phyloP scores from a whole-genome alignment of 2,329 filamentous ascomycete genomes.

The Ophiocordyceps camponoti-leonardi region DNA sequence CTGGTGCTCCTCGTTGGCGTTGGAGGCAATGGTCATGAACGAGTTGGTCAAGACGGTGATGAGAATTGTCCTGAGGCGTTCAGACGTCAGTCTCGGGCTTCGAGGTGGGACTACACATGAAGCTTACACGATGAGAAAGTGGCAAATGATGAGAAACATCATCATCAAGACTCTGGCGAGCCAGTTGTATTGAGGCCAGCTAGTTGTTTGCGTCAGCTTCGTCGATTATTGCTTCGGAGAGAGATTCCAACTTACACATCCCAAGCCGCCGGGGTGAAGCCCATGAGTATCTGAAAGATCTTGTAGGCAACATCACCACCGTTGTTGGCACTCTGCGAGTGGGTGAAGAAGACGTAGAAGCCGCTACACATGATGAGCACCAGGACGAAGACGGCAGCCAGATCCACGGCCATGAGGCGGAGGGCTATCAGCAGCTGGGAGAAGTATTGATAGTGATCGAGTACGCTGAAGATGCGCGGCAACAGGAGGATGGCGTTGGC shows the following conservation, averaged over 20 bases:
- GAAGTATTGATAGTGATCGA: constrained; percentile 93
- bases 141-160: constrained; percentile 81
- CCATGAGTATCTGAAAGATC: constrained; percentile 89
- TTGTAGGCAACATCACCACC: constrained; percentile 67
- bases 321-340: constrained; percentile 56
- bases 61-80: constrained; percentile 49
- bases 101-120: no score
- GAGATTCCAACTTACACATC: constrained; percentile 41
- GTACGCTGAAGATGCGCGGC: constrained; percentile 76
- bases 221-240: not conserved
- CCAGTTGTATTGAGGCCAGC: constrained; percentile 57
- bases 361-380: constrained; percentile 82
- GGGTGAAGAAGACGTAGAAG: constrained; percentile 86
- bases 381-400: constrained; percentile 68
- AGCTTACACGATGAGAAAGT: constrained; percentile 70
- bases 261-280: constrained; percentile 91
- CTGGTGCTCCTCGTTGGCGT: constrained; percentile 81
- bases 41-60: constrained; percentile 94
- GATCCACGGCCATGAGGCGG: constrained; percentile 79
- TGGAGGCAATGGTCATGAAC: constrained; percentile 88
- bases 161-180: constrained; percentile 62
- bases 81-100: not conserved
- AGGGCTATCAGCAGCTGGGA: constrained; percentile 90
- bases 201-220: constrained; percentile 10
- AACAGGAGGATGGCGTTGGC: constrained; percentile 80